Evolutionary conservation across 768 basidiomycete genomes (phyloP).

Genomic region (Cyathus striatus): DNA sequence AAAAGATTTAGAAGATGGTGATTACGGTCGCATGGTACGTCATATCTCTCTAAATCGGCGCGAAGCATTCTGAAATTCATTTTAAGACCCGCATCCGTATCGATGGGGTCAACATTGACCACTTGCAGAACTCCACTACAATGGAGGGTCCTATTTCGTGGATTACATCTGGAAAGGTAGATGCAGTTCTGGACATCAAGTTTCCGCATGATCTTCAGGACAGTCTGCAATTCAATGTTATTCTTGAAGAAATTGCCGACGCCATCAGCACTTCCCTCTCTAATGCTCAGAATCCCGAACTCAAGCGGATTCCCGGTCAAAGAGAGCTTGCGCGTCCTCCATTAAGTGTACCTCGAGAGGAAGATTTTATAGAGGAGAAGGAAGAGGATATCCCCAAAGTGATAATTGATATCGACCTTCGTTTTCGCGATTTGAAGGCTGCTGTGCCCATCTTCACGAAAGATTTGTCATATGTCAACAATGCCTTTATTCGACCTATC

Average conservation of each 20-base stretch:
- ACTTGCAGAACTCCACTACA: constrained; percentile 80
- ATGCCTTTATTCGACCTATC: constrained; percentile 89
- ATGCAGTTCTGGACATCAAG: constrained; percentile 96
- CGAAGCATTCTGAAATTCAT: constrained; percentile 2
- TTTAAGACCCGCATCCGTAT: constrained; percentile 88
- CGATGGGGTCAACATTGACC: constrained; percentile 95
- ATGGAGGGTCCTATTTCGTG: constrained; percentile 90
- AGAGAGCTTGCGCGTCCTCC: constrained; percentile 84
- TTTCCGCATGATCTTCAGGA: constrained; percentile 81
- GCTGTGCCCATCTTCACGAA: constrained; percentile 88
- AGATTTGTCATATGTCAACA: constrained; percentile 88
- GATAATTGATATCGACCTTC: constrained; percentile 86
- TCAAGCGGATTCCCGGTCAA: constrained; percentile 75
- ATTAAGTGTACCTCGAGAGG: constrained; percentile 61
- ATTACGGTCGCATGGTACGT: constrained; percentile 85
- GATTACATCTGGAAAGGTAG: constrained; percentile 96
- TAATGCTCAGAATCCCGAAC: constrained; percentile 27
- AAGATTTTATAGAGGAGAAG: constrained; percentile 23
- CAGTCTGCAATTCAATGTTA: constrained; percentile 66
- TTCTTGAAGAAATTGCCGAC: constrained; percentile 88
- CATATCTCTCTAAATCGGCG: too few relatives aligned
- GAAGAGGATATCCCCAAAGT: constrained; percentile 40
- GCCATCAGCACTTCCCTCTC: constrained; percentile 69
- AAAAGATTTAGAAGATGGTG: constrained; percentile 80
- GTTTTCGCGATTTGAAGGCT: constrained; percentile 94